These are phyloP conservation scores for Camellia granthamiana DNA, from an alignment of 148 eudicot genomes.

Conservation along the genomic window DNA sequence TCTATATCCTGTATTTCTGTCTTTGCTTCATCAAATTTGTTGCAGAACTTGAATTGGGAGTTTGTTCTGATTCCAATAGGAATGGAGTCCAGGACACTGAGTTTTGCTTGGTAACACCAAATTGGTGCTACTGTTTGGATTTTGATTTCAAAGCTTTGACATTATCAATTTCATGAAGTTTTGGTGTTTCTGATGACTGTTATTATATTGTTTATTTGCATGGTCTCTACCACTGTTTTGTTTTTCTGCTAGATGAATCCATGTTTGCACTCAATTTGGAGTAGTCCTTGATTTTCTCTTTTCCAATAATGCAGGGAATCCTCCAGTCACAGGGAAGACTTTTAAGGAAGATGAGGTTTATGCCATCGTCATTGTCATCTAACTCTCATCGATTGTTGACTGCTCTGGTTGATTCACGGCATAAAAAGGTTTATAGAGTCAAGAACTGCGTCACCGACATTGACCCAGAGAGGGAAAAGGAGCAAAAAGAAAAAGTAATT, in stretches of 20 bases:
- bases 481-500: conserved; percentile 80
- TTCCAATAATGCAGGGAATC: conserved; percentile 61
- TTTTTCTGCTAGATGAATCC: background rate
- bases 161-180: background rate
- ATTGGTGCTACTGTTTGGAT: background rate
- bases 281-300: conserved; percentile 6
- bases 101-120: background rate
- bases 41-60: background rate
- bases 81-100: background rate
- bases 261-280: background rate
- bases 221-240: background rate
- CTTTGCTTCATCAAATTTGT: background rate
- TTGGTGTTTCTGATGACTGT: background rate
- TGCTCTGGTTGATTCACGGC: conserved; percentile 89
- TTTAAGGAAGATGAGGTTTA: conserved; percentile 82
- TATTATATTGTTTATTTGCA: too few species aligned
- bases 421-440: conserved; percentile 87
- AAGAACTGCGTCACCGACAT: conserved; percentile 93
- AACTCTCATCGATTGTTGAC: conserved; percentile 91
- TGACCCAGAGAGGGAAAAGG: conserved; percentile 98
- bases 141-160: background rate
- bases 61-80: background rate
- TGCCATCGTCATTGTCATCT: conserved; percentile 94
- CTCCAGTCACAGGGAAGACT: conserved; percentile 94
- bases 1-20: background rate